phyloP scores from a whole-genome alignment of 164 flowering plant genomes.

The Vitis cinerea region DNA sequence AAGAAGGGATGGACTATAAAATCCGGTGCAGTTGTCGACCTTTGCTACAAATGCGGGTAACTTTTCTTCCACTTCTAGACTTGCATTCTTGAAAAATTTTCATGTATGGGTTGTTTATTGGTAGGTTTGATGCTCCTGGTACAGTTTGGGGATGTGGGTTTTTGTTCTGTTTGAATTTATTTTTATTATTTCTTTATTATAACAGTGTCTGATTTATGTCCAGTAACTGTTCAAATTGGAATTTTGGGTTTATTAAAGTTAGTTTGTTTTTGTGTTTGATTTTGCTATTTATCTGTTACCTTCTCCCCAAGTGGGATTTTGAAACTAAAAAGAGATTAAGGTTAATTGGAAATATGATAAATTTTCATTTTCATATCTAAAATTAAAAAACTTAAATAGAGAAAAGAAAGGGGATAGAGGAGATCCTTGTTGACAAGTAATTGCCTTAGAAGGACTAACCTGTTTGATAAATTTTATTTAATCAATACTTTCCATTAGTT shows the following conservation, averaged over 20 bases:
- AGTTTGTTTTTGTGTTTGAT: neutral
- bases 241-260: slow-evolving; percentile 1
- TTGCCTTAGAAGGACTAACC: no score
- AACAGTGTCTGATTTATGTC: neutral
- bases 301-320: no score
- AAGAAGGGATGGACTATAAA: slow-evolving; percentile 64
- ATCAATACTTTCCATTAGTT: no score
- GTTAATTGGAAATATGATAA: no score
- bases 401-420: no score
- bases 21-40: slow-evolving; percentile 59
- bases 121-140: slow-evolving; percentile 1
- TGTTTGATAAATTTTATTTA: no score
- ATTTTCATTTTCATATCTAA: no score
- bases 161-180: neutral
- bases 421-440: no score
- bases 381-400: no score
- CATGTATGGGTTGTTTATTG: neutral
- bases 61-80: neutral
- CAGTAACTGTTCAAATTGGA: neutral
- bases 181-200: no score
- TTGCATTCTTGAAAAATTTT: neutral
- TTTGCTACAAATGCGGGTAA: slow-evolving; percentile 73
- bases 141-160: slow-evolving; percentile 18
- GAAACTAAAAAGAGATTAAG: no score
- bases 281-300: neutral